A percentile compares a stretch with the other conserved stretches of the same genome.
These are phyloP conservation scores for Chamaenerion angustifolium DNA, from an alignment of 345 rosid species.

Conservation along the genomic window DNA sequence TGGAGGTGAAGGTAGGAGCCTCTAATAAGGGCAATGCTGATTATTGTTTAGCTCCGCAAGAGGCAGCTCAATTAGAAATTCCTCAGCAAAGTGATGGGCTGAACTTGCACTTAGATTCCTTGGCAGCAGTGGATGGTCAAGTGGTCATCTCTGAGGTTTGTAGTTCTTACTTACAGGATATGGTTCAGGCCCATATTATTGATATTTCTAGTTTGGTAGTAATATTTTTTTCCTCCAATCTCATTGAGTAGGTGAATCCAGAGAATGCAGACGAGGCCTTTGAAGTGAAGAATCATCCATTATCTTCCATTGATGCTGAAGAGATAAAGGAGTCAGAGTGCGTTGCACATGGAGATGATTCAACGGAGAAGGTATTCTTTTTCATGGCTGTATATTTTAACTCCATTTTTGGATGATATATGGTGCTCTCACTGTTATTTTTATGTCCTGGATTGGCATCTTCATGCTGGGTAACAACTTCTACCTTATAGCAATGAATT, in stretches of 20 bases:
- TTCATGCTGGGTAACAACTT: no score
- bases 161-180: neutral
- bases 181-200: neutral
- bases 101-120: slow-evolving; percentile 7
- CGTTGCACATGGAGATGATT: no score
- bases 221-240: neutral
- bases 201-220: neutral
- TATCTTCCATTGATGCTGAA: no score
- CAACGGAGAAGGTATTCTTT: no score
- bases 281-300: neutral
- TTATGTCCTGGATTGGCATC: no score
- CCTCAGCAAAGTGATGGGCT: slow-evolving; percentile 2
- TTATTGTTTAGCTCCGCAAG: slow-evolving; percentile 3
- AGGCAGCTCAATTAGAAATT: neutral
- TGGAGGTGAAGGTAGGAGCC: neutral
- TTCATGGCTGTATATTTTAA: no score
- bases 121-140: neutral
- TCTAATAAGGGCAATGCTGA: neutral
- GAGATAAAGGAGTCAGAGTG: no score
- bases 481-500: no score
- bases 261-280: neutral
- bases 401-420: no score
- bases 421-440: no score
- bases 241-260: neutral
- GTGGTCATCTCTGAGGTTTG: slow-evolving; percentile 1